Evolutionary conservation across 495 filamentous ascomycete genomes (phyloP), one percentile per base, ranked within the genome.

Genomic region (Staphylotrichum longicolle): DNA sequence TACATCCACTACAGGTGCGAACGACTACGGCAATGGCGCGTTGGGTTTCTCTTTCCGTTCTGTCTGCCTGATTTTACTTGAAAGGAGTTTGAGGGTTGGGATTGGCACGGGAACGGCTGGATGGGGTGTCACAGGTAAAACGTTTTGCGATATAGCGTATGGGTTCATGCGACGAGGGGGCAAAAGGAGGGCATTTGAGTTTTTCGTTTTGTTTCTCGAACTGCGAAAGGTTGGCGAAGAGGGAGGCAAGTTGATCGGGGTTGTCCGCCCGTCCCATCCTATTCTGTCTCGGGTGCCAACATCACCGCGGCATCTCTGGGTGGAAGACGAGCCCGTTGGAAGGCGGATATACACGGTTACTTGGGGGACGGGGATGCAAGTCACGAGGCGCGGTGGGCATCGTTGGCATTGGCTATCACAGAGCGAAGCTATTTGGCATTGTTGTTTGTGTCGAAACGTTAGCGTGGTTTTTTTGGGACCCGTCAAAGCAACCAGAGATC

Each of bases 281-380:
- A 7, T 11, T 30, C 42, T 57, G 54, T 57, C 54, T 57, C 54
- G 54, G 54, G 32, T 30, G 20, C 42, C 41, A n/a, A 41, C 54
- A 37, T 54, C 35, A 33, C 47, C 33, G 14, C 1, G 11, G 11
- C 42, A 45, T 45, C 14, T 47, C 8, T 47, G 44, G 44, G 44
- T 7, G 7, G n/a, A 5, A n/a, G 42, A n/a, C 12, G 14, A n/a
- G 32, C 9, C 20, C 42, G 42, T 12, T 5, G 42, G 10, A 37
- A 1, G 7, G 27, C 54, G 54, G 54, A 34, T 57, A 57, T 20
- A 27, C 54, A 57, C 54, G 54, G 54, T 7, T 56, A 35, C 20
- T 20, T 12, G 7, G 46, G 42, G 54, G 54, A 20, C 4, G 14
- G 15, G 3, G 33, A 7, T 20, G 9, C 10, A 4, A 15, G 54